phyloP scores from a whole-genome alignment of 257 asterid genomes.

The Nicotiana knightiana region DNA sequence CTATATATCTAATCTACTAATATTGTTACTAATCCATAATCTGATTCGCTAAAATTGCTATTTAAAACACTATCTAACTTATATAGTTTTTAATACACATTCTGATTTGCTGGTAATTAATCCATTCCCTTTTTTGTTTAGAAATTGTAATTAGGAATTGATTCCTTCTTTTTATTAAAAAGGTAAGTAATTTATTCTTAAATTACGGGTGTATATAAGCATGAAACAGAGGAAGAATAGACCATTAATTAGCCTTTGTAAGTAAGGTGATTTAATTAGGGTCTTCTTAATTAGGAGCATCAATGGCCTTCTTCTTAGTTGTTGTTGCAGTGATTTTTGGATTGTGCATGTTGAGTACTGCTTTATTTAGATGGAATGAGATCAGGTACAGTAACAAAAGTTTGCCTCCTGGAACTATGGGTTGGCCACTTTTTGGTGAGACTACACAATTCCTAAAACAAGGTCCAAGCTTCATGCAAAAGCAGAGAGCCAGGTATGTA shows the following conservation, averaged over 20 bases:
- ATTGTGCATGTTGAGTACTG: slow-evolving; percentile 1
- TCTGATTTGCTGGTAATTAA: too few relatives aligned
- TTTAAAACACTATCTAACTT: too few relatives aligned
- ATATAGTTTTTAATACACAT: too few relatives aligned
- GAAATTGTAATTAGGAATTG: too few relatives aligned
- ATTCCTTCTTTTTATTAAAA: too few relatives aligned
- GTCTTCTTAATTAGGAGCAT: slow-evolving; percentile 3
- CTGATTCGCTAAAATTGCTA: too few relatives aligned
- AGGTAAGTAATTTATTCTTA: too few relatives aligned
- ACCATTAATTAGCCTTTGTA: not conserved
- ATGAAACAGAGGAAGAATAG: not conserved
- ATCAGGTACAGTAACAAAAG: slow-evolving; percentile 35
- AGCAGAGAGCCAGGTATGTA: slow-evolving; percentile 43
- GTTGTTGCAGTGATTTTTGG: slow-evolving; percentile 13
- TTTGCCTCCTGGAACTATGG: slow-evolving; percentile 81
- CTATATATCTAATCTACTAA: too few relatives aligned
- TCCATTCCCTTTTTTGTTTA: too few relatives aligned
- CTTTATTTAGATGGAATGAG: slow-evolving; percentile 50
- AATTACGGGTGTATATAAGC: not conserved
- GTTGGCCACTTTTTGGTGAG: slow-evolving; percentile 82
- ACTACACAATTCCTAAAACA: slow-evolving; percentile 43
- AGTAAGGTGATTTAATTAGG: not conserved
- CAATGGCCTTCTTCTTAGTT: slow-evolving; percentile 43
- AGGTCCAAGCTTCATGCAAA: slow-evolving; percentile 68
- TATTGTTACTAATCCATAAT: too few relatives aligned